A percentile compares a stretch with the other conserved stretches of the same genome.
These are phyloP conservation scores for Pleurotus eryngii DNA, from an alignment of 768 basidiomycete species.

Conservation along the genomic window DNA sequence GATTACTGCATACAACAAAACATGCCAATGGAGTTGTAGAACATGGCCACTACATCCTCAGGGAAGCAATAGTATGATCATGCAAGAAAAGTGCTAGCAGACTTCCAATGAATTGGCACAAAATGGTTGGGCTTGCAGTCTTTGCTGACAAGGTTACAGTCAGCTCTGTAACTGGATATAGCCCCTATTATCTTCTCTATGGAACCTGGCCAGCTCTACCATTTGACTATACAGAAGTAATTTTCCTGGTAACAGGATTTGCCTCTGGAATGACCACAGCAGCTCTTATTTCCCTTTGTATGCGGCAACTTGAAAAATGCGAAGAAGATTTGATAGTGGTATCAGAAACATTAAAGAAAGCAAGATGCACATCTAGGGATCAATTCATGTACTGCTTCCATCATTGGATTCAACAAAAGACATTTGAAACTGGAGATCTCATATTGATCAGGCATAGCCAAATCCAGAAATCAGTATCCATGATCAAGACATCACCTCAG, in stretches of 20 bases:
- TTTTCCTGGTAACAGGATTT: constrained; percentile 23
- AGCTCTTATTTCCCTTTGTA: constrained; percentile 18
- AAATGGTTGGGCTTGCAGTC: too few relatives aligned
- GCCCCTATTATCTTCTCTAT: not conserved
- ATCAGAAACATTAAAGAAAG: constrained; percentile 11
- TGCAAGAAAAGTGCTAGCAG: not conserved
- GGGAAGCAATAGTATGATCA: constrained; percentile 8
- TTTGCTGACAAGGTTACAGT: constrained; percentile 32
- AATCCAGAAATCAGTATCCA: too few relatives aligned
- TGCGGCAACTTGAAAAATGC: constrained; percentile 19
- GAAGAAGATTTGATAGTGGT: constrained; percentile 17
- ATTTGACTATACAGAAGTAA: constrained; percentile 16
- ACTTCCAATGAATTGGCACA: too few relatives aligned
- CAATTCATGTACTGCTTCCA: too few relatives aligned
- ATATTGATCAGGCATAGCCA: too few relatives aligned
- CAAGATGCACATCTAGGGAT: too few relatives aligned
- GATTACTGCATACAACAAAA: constrained; percentile 31
- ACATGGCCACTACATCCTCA: constrained; percentile 11
- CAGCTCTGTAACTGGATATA: constrained; percentile 21
- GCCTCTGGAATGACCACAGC: constrained; percentile 2
- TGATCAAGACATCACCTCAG: too few relatives aligned
- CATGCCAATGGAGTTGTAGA: constrained; percentile 29
- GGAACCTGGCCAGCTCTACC: constrained; percentile 9
- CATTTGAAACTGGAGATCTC: too few relatives aligned
- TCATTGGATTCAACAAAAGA: too few relatives aligned